Percentiles rank a stretch among this genome's conserved stretches.
Evolutionary conservation across 139 green algal genomes (phyloP).

Genomic region (Chlorella sp.): DNA sequence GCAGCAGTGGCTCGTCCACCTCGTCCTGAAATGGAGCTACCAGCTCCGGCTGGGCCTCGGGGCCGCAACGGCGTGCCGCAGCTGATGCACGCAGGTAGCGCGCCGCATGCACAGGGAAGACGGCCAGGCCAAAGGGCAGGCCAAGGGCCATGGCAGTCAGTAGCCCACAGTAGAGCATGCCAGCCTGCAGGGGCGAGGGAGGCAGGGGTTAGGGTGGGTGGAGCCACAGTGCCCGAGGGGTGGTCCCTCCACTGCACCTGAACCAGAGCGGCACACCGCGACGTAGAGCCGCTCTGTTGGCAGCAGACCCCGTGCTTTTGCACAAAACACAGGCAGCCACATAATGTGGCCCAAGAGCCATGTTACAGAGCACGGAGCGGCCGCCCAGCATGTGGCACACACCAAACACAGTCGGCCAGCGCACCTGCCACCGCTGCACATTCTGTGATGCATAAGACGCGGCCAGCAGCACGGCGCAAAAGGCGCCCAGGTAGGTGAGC

Average conservation of each 20-base stretch:
- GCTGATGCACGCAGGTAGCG: neutral
- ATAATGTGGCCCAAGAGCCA: too few species aligned
- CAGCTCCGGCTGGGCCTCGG: neutral
- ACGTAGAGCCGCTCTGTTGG: too few species aligned
- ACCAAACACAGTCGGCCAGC: neutral
- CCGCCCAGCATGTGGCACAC: too few species aligned
- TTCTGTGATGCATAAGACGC: neutral
- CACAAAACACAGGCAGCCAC: too few species aligned
- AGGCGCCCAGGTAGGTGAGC: slow-evolving; percentile 23
- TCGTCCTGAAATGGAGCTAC: too few species aligned
- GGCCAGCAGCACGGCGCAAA: slow-evolving; percentile 16
- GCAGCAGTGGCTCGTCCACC: neutral
- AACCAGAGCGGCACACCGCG: too few species aligned
- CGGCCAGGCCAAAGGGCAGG: slow-evolving; percentile 2
- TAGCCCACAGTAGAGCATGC: neutral
- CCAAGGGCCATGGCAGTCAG: neutral
- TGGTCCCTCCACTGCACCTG: too few species aligned
- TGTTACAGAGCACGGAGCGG: too few species aligned
- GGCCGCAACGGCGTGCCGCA: neutral
- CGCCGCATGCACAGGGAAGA: neutral
- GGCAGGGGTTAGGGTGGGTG: neutral
- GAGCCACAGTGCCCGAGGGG: too few species aligned
- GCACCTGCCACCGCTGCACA: slow-evolving; percentile 22
- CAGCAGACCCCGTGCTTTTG: too few species aligned
- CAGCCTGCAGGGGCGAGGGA: neutral